Evolutionary conservation across 2,329 filamentous ascomycete genomes (phyloP), one percentile per base, ranked within the genome.

Genomic region (Colletotrichum ledebouriae): DNA sequence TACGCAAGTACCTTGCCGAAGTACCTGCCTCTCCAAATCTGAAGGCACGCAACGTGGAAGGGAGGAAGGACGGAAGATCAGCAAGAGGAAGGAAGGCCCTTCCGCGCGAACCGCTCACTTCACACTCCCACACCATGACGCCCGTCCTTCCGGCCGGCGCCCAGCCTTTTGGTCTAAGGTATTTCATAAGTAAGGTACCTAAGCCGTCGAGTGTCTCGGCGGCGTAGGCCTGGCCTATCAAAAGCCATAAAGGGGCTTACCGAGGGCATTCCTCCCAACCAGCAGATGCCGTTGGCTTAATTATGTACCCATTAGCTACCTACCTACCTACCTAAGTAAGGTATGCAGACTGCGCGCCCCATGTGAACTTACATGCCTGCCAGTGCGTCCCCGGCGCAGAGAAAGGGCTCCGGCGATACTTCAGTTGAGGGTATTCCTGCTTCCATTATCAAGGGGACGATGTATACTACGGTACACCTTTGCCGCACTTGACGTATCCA

Each of bases 31-130:
- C 25, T 25, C 25, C 25, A 25, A 25, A 25, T 4, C 25, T 25
- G 25, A 25, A 25, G 25, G 25, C 29, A 29, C 29, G 6, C 29
- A 29, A 29, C 6, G 29, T 29, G 29, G n/a, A 33, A 22, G 37
- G 42, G n/a, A 59, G 59, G 42, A 46, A 42, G 59, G 37, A n/a
- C 4, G 25, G 25, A 25, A 25, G 25, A 25, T 5, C 3, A 12
- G 29, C 29, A 9, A 29, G 29, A 29, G 29, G 29, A 46, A 57
- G 55, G 25, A 41, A 50, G 55, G 41, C 22, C 44, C 47, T 68
- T 66, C 55, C 66, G 66, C 55, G 61, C 20, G 41, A 68, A 65
- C 61, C 65, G 61, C 55, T 49, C 47, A 37, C 55, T 2, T 29
- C 29, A 29, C 29, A 9, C 29, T 4, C 9, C 29, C 29, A 29